phyloP scores from a whole-genome alignment of 495 filamentous ascomycete species.

The Annulohypoxylon nitens region DNA sequence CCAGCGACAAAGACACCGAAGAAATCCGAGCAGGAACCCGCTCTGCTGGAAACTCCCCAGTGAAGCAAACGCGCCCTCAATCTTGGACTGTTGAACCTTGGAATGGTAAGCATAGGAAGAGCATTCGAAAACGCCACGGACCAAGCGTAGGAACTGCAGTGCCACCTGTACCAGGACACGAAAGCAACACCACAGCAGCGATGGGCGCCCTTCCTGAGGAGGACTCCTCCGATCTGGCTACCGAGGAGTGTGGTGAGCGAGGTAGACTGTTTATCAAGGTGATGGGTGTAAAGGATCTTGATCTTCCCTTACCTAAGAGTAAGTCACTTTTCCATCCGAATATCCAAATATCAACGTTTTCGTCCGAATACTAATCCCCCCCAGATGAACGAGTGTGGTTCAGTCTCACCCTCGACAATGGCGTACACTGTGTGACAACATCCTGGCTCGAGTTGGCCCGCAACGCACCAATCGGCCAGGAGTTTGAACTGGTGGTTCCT shows the following conservation, averaged over 20 bases:
- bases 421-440: slow-evolving; percentile 96
- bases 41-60: slow-evolving; percentile 76
- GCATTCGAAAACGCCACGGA: slow-evolving; percentile 71
- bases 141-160: slow-evolving; percentile 65
- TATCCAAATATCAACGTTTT: slow-evolving; percentile 4
- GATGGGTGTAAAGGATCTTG: slow-evolving; percentile 93
- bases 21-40: slow-evolving; percentile 66
- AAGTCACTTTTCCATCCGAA: slow-evolving; percentile 52
- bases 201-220: slow-evolving; percentile 72
- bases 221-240: slow-evolving; percentile 62
- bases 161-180: slow-evolving; percentile 89
- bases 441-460: slow-evolving; percentile 94
- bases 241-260: slow-evolving; percentile 85
- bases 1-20: slow-evolving; percentile 73
- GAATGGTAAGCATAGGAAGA: slow-evolving; percentile 80
- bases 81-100: slow-evolving; percentile 97
- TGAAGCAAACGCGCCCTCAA: slow-evolving; percentile 77
- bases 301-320: slow-evolving; percentile 92
- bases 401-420: slow-evolving; percentile 94
- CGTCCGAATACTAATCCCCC: slow-evolving; percentile 48
- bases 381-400: slow-evolving; percentile 91
- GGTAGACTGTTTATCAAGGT: slow-evolving; percentile 98
- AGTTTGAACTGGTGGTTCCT: slow-evolving; percentile 97
- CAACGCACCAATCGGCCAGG: slow-evolving; percentile 95
- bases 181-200: slow-evolving; percentile 76